Evolutionary conservation across 2,329 filamentous ascomycete species (phyloP), one percentile per base, ranked within the genome.

Genomic region (Aspergillus luchuensis): DNA sequence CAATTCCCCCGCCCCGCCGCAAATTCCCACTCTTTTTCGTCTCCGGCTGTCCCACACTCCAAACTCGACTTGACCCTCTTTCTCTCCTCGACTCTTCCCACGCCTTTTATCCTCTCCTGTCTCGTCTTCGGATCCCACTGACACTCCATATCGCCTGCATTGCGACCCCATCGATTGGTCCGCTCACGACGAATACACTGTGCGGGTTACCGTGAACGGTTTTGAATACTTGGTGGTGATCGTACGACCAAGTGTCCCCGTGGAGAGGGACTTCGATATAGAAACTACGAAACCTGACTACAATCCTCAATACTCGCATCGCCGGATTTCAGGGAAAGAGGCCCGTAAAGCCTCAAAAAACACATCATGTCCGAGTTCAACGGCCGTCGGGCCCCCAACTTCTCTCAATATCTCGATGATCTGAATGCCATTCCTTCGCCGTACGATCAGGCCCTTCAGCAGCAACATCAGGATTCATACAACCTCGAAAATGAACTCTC

Each of bases 351-450:
- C 61, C 65, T 64, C 63, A 45, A 15, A 21, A 21, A 30, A 13
- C 53, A 48, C 68, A 71, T 57, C 71, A 92, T 92, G 90, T 87
- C 91, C 75, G 85, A 82, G 74, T 92, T 87, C 84, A 88, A 85
- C 77, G 89, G 88, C 72, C 89, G 91, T 64, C 88, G 90, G 73
- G 90, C 86, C 69, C 89, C 91, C 72, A 96, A 96, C 77, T 91
- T 97, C 79, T 92, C 92, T 72, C 89, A 92, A 73, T 96, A 95
- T 80, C 84, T 97, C 67, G 89, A 91, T 71, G 90, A 93, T 68
- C 83, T 97, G 71, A 97, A 97, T 81, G 86, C 84, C 49, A 81
- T 89, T 58, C 84, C 84, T 2, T 81, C 87, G 63, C 81, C 89
- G 63, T 86, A 87, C 69, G 85, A 89, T 57, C 82, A 89, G 63